Evolutionary conservation across 2,329 filamentous ascomycete species (phyloP).

Genomic region (Myriosclerotinia scirpicola): DNA sequence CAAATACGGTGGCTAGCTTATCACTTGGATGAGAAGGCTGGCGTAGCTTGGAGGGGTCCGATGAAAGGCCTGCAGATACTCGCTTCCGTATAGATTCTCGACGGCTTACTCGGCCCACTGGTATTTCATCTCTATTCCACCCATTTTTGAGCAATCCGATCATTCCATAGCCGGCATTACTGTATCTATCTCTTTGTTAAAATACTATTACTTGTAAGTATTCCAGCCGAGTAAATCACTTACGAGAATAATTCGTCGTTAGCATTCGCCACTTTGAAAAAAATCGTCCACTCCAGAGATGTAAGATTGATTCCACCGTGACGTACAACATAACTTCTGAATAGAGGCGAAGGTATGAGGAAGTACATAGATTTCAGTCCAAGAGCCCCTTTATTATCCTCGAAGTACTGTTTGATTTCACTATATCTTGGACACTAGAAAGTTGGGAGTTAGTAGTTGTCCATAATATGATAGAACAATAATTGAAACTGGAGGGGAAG

Average conservation of each 20-base stretch:
- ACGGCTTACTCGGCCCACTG: background rate
- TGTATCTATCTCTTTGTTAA: background rate
- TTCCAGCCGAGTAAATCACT: background rate
- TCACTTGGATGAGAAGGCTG: background rate
- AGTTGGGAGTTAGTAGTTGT: background rate
- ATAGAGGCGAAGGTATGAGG: background rate
- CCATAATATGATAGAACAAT: background rate
- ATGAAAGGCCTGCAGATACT: background rate
- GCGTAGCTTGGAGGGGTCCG: background rate
- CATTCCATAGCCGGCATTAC: background rate
- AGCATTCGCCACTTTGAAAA: background rate
- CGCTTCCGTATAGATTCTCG: background rate
- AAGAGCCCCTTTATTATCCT: background rate
- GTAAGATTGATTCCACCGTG: conserved; percentile 2
- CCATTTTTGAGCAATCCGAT: background rate
- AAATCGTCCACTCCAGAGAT: background rate
- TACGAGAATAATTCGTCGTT: background rate
- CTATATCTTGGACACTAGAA: background rate
- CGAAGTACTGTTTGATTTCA: background rate
- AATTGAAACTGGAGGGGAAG: background rate
- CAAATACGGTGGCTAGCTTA: background rate
- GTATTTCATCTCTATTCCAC: background rate
- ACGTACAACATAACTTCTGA: background rate
- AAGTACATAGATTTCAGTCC: background rate
- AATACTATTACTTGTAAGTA: background rate